Evolutionary conservation across 805 yeast species (phyloP).

Genomic region (Teunomyces barrocoloradensis): DNA sequence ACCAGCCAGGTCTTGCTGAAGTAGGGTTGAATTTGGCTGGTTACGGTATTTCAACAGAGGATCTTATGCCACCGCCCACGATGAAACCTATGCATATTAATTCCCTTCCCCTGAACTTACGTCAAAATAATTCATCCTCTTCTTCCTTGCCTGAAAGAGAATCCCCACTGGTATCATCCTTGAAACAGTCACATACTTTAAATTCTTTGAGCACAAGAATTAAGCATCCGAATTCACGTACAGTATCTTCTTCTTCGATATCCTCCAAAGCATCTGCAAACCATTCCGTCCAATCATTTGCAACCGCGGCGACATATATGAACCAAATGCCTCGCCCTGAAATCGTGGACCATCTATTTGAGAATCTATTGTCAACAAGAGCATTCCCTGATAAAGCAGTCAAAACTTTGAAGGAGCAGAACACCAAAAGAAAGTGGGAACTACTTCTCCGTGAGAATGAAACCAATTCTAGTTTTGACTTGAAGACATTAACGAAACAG

Average conservation of each 20-base stretch:
- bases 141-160: conserved; percentile 4
- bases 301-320: conserved; percentile 29
- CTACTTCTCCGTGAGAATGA: conserved; percentile 40
- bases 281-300: conserved; percentile 33
- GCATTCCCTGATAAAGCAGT: conserved; percentile 37
- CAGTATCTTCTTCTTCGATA: conserved; percentile 5
- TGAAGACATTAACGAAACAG: conserved; percentile 20
- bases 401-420: conserved; percentile 28
- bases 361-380: conserved; percentile 34
- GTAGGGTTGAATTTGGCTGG: conserved; percentile 30
- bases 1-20: conserved; percentile 14
- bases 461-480: conserved; percentile 35
- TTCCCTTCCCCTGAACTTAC: background rate
- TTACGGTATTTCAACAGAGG: conserved; percentile 26
- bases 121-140: conserved; percentile 1
- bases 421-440: conserved; percentile 43
- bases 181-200: background rate
- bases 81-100: conserved; percentile 1
- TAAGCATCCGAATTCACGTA: background rate
- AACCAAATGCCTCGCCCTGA: conserved; percentile 34
- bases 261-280: conserved; percentile 1
- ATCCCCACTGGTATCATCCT: background rate
- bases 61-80: conserved; percentile 22
- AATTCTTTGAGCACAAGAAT: background rate
- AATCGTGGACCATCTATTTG: conserved; percentile 40